Evolutionary conservation across 306 rosid species (phyloP).

Genomic region (Arachis hypogaea): DNA sequence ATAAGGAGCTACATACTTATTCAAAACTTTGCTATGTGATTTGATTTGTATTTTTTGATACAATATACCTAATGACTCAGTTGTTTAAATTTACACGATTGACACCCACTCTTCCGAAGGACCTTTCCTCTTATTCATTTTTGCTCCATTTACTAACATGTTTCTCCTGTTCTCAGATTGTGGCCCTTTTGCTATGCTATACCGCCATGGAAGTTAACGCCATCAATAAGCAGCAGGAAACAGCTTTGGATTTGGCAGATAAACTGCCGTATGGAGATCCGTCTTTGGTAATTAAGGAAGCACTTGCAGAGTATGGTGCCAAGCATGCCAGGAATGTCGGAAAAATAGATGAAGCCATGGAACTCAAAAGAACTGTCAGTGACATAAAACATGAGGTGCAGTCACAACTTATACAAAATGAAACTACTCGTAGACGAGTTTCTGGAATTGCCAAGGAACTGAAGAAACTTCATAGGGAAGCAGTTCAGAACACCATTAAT

Average conservation of each 20-base stretch:
- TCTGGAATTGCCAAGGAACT: conserved; percentile 95
- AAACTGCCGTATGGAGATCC: conserved; percentile 77
- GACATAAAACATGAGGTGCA: conserved; percentile 95
- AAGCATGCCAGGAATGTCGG: conserved; percentile 84
- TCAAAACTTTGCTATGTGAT: conserved; percentile 14
- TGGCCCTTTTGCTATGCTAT: conserved; percentile 61
- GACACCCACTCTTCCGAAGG: background rate
- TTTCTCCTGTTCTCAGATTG: conserved; percentile 62
- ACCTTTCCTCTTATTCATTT: background rate
- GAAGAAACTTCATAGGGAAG: conserved; percentile 91
- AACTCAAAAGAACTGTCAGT: conserved; percentile 92
- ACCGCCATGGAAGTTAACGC: conserved; percentile 70
- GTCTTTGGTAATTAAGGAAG: conserved; percentile 70
- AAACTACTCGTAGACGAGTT: conserved; percentile 80
- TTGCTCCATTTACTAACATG: conserved; percentile 21
- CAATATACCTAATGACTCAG: no score
- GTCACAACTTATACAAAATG: conserved; percentile 78
- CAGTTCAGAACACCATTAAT: conserved; percentile 88
- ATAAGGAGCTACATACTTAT: conserved; percentile 2
- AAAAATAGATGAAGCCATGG: conserved; percentile 86
- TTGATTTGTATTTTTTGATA: no score
- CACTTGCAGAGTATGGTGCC: conserved; percentile 79
- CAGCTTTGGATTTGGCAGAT: conserved; percentile 94
- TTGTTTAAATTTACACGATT: background rate
- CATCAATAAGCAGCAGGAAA: conserved; percentile 74